These are phyloP conservation scores for Podosphaera fusca DNA, from an alignment of 2,329 filamentous ascomycete species.

Conservation along the genomic window DNA sequence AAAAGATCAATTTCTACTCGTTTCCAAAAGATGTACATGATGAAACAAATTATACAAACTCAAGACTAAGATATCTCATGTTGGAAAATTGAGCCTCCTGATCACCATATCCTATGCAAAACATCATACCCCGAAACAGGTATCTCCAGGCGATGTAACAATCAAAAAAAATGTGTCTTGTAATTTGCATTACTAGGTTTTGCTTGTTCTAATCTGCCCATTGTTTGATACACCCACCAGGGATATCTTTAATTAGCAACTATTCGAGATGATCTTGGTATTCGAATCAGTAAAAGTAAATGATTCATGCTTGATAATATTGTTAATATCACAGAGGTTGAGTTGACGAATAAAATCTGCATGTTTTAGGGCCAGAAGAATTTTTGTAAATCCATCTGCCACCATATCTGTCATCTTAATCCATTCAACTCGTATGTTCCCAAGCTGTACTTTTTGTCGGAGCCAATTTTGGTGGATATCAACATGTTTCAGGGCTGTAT, in stretches of 20 bases:
- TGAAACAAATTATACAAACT: no score
- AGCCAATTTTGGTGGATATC: background rate
- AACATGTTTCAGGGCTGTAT: background rate
- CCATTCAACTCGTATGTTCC: background rate
- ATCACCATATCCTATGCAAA: no score
- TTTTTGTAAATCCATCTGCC: background rate
- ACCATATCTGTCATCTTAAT: background rate
- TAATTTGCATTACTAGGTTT: no score
- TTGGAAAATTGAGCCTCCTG: no score
- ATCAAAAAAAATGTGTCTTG: no score
- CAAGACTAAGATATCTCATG: no score
- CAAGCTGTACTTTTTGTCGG: background rate
- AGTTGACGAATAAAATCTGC: background rate
- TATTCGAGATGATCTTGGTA: background rate
- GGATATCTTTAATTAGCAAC: background rate
- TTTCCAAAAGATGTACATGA: no score
- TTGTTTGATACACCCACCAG: background rate
- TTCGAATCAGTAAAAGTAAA: background rate
- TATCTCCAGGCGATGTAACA: no score
- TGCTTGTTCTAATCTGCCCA: background rate
- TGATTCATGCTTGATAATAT: background rate
- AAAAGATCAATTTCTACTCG: no score
- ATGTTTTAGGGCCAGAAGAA: background rate
- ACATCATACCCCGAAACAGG: no score
- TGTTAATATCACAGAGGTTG: background rate